phyloP scores from a whole-genome alignment of 352 stramenopile species.

The Globisporangium paddicum region DNA sequence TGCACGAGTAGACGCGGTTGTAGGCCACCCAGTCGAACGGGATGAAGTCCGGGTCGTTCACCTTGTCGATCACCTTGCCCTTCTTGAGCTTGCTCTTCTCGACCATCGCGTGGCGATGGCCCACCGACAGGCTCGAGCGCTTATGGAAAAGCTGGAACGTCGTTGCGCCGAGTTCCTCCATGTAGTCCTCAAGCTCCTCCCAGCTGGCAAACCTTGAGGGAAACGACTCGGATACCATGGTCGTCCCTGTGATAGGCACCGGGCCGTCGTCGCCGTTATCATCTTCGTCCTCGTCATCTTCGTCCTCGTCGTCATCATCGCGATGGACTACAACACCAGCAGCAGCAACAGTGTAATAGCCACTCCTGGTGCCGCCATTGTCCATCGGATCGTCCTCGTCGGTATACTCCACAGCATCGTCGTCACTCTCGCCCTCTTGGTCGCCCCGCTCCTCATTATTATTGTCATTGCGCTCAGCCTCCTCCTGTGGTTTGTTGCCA shows the following conservation, averaged over 20 bases:
- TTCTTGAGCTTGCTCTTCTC: neutral
- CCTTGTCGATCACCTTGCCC: neutral
- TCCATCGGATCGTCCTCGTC: neutral
- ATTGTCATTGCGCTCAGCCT: neutral
- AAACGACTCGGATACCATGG: neutral
- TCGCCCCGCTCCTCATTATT: neutral
- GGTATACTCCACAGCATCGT: neutral
- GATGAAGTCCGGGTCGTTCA: conserved; percentile 1
- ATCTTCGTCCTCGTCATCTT: neutral
- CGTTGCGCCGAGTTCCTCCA: neutral
- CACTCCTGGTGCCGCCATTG: neutral
- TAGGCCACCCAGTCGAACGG: neutral
- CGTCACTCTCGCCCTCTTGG: neutral
- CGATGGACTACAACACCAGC: neutral
- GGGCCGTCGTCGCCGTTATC: neutral
- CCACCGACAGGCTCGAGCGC: conserved; percentile 5
- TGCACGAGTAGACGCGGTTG: neutral
- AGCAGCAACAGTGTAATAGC: neutral
- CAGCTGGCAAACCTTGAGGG: conserved; percentile 1
- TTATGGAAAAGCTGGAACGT: conserved; percentile 3
- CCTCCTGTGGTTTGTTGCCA: neutral
- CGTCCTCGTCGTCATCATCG: neutral
- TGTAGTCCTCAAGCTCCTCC: conserved; percentile 4
- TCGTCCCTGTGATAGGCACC: neutral
- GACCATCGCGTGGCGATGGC: neutral